These are phyloP conservation scores for Cercophora newfieldiana DNA, from an alignment of 495 filamentous ascomycete species.

Conservation along the genomic window DNA sequence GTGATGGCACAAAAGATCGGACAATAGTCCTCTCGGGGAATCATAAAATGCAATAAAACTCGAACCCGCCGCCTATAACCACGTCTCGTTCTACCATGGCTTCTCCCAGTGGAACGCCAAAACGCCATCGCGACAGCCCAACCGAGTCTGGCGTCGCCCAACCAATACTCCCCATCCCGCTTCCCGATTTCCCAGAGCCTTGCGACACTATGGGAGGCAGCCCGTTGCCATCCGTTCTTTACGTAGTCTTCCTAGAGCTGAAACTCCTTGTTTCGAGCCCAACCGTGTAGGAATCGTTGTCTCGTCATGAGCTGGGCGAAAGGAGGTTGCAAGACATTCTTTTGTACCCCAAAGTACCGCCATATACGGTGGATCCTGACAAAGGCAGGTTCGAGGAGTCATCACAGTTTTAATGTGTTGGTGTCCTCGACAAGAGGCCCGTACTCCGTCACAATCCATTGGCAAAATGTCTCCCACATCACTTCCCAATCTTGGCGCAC, in stretches of 20 bases:
- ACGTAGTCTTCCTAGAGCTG: neutral
- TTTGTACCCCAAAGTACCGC: neutral
- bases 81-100: neutral
- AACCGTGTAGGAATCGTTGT: neutral
- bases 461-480: slow-evolving; percentile 48
- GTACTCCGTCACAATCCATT: slow-evolving; percentile 35
- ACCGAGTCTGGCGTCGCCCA: neutral
- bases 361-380: neutral
- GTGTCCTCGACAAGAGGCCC: slow-evolving; percentile 8
- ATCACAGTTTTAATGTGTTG: neutral
- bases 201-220: neutral
- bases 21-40: neutral
- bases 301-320: neutral
- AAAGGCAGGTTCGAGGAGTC: neutral
- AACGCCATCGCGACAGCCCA: neutral
- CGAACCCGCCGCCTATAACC: neutral
- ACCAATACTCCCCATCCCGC: neutral
- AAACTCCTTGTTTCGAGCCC: neutral
- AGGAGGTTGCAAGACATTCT: neutral
- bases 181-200: neutral
- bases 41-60: neutral
- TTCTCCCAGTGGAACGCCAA: neutral
- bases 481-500: slow-evolving; percentile 43
- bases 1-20: neutral
- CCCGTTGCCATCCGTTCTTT: neutral